Evolutionary conservation across 169 alveolate species (phyloP).

Genomic region (Cryptosporidium canis): DNA sequence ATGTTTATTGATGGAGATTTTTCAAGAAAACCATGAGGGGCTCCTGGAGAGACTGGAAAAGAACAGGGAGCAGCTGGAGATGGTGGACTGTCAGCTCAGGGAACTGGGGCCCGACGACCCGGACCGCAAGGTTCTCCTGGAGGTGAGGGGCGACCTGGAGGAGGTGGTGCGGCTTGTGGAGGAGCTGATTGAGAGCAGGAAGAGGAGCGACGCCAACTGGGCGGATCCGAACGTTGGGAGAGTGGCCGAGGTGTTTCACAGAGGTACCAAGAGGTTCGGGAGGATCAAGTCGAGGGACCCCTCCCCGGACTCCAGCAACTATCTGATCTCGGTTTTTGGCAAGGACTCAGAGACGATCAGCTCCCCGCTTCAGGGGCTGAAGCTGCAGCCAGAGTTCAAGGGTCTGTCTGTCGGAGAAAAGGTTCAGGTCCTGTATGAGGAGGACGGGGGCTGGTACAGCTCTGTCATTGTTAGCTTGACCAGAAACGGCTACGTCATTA

Average conservation of each 20-base stretch:
- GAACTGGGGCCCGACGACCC: background rate
- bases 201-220: background rate
- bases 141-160: conserved; percentile 19
- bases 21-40: conserved; percentile 14
- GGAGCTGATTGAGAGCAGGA: conserved; percentile 3
- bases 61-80: conserved; percentile 13
- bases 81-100: background rate
- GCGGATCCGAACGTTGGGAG: conserved; percentile 4
- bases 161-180: background rate
- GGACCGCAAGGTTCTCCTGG: background rate
- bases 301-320: background rate
- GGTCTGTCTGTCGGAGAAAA: conserved; percentile 12
- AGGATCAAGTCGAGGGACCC: conserved; percentile 6
- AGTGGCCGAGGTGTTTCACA: conserved; percentile 9
- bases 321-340: conserved; percentile 9
- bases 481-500: conserved; percentile 21
- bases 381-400: conserved; percentile 5
- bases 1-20: conserved; percentile 2
- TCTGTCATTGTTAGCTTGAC: background rate
- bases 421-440: conserved; percentile 37
- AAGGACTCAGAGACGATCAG: background rate
- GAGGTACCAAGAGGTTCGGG: conserved; percentile 35
- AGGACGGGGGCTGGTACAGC: conserved; percentile 60
- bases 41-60: background rate
- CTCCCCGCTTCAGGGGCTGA: background rate